Conservation (phyloP, 768 basidiomycete genomes). For the Rhodosporidiobolus sp. region DNA sequence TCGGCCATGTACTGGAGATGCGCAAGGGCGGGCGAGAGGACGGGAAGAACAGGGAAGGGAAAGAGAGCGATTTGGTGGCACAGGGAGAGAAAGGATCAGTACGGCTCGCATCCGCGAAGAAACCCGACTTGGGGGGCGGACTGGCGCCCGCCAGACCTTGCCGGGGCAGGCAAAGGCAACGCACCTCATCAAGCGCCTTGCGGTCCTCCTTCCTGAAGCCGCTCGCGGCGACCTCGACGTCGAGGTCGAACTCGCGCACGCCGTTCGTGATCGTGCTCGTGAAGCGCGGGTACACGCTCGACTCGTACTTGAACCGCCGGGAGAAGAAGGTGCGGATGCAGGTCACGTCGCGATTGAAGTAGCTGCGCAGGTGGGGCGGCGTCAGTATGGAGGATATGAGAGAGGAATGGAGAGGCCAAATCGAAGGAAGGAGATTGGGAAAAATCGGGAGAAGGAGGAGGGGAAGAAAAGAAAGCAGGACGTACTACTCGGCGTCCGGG, state of each 20-base stretch:
- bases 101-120: too few relatives aligned
- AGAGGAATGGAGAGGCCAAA: too few relatives aligned
- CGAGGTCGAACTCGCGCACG: conserved; percentile 66
- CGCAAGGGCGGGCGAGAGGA: background rate
- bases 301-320: conserved; percentile 88
- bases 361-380: conserved; percentile 57
- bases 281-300: conserved; percentile 80
- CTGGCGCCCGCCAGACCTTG: too few relatives aligned
- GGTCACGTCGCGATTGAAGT: conserved; percentile 97
- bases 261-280: conserved; percentile 57
- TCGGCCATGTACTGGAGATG: conserved; percentile 44
- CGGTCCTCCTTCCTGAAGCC: conserved; percentile 84
- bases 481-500: conserved; percentile 91
- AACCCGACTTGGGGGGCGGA: too few relatives aligned
- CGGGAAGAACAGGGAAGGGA: background rate
- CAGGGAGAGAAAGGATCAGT: background rate
- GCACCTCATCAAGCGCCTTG: conserved; percentile 76
- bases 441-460: background rate
- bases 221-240: conserved; percentile 89
- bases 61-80: background rate
- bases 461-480: conserved; percentile 3
- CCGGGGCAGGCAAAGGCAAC: too few relatives aligned
- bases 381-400: background rate
- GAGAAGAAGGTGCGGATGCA: conserved; percentile 92
- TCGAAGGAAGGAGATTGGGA: too few relatives aligned